Evolutionary conservation across 495 filamentous ascomycete species (phyloP).

Genomic region (Alectoria sarmentosa): DNA sequence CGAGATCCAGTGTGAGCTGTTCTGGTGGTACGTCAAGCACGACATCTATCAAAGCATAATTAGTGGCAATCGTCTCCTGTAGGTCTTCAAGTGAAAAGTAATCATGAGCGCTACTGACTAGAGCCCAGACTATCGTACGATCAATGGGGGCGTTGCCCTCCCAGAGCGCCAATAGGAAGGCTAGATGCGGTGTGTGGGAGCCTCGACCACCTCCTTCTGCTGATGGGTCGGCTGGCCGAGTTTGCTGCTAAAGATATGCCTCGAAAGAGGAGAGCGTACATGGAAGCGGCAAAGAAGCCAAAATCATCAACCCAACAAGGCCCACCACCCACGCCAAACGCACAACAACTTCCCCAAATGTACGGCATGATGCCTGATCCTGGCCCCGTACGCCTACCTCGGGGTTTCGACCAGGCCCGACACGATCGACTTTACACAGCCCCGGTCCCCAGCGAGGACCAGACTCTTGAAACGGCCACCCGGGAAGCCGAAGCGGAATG

Average conservation of each 20-base stretch:
- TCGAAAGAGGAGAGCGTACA: constrained; percentile 59
- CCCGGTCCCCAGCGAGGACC: constrained; percentile 31
- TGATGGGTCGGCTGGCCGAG: constrained; percentile 74
- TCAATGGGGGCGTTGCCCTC: constrained; percentile 76
- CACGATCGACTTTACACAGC: constrained; percentile 22
- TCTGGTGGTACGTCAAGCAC: constrained; percentile 96
- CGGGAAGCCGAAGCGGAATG: constrained; percentile 70
- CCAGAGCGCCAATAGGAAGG: constrained; percentile 70
- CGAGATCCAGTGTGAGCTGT: constrained; percentile 76
- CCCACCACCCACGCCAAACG: constrained; percentile 22
- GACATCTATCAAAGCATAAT: constrained; percentile 87
- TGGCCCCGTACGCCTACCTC: constrained; percentile 36
- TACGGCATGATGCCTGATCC: constrained; percentile 47
- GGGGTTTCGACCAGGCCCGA: constrained; percentile 33
- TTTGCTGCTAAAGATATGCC: constrained; percentile 73
- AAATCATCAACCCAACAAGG: constrained; percentile 31
- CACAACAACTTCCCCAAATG: constrained; percentile 34
- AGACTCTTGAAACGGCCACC: constrained; percentile 55
- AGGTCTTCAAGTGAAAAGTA: constrained; percentile 34
- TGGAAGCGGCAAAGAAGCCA: constrained; percentile 13
- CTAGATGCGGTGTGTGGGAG: constrained; percentile 79
- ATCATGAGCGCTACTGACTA: constrained; percentile 21
- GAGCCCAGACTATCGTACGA: constrained; percentile 63
- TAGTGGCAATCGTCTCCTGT: constrained; percentile 80
- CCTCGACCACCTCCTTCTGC: constrained; percentile 74